Evolutionary conservation across 1,284 basidiomycete genomes (phyloP).

Genomic region (Volvariella volvacea): DNA sequence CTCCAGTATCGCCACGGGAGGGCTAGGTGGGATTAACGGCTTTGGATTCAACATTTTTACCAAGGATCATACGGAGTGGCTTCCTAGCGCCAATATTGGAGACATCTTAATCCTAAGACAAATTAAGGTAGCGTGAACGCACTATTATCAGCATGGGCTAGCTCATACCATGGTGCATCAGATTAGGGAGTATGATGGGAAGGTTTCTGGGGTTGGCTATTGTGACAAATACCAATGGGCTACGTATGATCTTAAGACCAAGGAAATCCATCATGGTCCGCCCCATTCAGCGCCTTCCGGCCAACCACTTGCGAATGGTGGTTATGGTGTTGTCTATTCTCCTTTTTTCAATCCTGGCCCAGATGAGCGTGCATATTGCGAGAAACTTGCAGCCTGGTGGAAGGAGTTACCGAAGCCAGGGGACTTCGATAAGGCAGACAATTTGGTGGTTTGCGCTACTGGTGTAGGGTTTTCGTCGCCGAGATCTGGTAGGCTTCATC

Average conservation of each 20-base stretch:
- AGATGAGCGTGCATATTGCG: constrained; percentile 25
- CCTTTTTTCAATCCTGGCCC: constrained; percentile 26
- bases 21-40: constrained; percentile 15
- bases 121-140: constrained; percentile 24
- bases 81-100: constrained; percentile 38
- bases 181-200: constrained; percentile 24
- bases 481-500: constrained; percentile 27
- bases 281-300: constrained; percentile 18
- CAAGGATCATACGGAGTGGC: constrained; percentile 34
- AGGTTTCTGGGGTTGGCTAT: constrained; percentile 32
- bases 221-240: constrained; percentile 33
- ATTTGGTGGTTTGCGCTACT: too few species aligned
- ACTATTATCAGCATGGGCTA: background rate
- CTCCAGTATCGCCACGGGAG: constrained; percentile 19
- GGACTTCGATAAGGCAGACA: constrained; percentile 9
- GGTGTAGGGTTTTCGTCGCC: too few species aligned
- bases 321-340: constrained; percentile 20
- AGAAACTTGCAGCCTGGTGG: constrained; percentile 50
- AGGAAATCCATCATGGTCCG: constrained; percentile 24
- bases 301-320: constrained; percentile 19
- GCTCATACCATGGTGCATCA: constrained; percentile 10
- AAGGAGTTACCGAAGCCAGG: constrained; percentile 23
- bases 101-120: constrained; percentile 38
- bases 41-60: constrained; percentile 48
- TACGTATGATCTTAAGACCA: constrained; percentile 22